Evolutionary conservation across 2,329 filamentous ascomycete species (phyloP), one percentile per base, ranked within the genome.

Genomic region (Botrytis medusae): DNA sequence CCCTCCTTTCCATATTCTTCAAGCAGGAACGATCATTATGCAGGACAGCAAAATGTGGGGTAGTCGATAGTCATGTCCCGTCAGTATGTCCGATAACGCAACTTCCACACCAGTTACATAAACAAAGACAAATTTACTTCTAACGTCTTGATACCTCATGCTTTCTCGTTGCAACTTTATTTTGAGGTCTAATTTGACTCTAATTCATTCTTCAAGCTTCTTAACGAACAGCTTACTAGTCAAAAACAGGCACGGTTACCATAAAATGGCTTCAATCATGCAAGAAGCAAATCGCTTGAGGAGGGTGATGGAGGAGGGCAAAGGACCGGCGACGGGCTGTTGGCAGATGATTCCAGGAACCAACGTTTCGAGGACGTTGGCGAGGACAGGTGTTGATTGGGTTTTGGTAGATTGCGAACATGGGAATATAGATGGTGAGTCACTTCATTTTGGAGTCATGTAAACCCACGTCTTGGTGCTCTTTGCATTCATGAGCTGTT

Each of bases 321-420:
- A 81, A 69, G 81, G 74, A 7, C 70, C 86, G 9, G 85, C 87
- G 67, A 83, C 89, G 76, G 89, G 89, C 5, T 83, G 87, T 71
- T 91, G 78, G 89, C 89, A 91, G 82, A 89, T 89, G 84, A 81
- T 91, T 71, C 89, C 89, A 0, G 87, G 88, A 0, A 84, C 85
- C 62, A 90, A 90, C 75, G 82, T 90, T 20, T 88, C 89, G 8
- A 85, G 89, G 71, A 81, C 86, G 29, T 83, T 93, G 65, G 90
- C 91, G 2, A 84, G 88, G 72, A 86, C 86, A 4, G 90, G 89
- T 1, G 85, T 90, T 1, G 90, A 92, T 79, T 92, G 90, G 86
- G 87, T 93, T 16, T 84, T 91, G 80, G 87, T 88, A 40, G 87
- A 88, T 78, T 87, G 86, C 77, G 86, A 87, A 74, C 87, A 89